phyloP scores from a whole-genome alignment of 2,329 filamentous ascomycete genomes.

The Fusarium circinatum region DNA sequence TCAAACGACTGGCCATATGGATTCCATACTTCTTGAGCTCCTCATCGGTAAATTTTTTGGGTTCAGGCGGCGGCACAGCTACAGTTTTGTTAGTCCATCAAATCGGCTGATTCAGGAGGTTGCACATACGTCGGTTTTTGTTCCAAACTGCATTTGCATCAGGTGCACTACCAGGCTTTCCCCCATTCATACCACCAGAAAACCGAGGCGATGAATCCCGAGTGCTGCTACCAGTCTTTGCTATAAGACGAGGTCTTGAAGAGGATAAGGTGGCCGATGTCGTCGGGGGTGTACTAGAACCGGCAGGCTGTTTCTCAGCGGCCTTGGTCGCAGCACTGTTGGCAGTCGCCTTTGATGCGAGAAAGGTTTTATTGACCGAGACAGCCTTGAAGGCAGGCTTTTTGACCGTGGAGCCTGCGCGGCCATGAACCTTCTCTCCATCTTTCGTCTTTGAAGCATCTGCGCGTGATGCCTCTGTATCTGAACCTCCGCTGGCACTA shows the following conservation, averaged over 20 bases:
- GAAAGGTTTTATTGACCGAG: slow-evolving; percentile 85
- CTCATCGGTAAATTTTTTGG: slow-evolving; percentile 86
- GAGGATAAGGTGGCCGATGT: slow-evolving; percentile 59
- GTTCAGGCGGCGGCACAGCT: slow-evolving; percentile 74
- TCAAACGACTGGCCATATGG: slow-evolving; percentile 81
- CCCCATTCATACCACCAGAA: slow-evolving; percentile 61
- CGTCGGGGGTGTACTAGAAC: slow-evolving; percentile 59
- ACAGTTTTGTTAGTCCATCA: slow-evolving; percentile 34
- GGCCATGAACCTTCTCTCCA: slow-evolving; percentile 68
- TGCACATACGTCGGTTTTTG: slow-evolving; percentile 79
- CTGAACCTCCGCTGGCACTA: slow-evolving; percentile 78
- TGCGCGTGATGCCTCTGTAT: slow-evolving; percentile 75
- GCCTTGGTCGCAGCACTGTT: slow-evolving; percentile 59
- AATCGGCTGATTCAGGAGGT: neutral
- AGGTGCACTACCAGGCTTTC: slow-evolving; percentile 69
- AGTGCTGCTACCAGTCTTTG: slow-evolving; percentile 74
- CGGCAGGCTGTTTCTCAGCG: slow-evolving; percentile 60
- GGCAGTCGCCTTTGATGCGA: slow-evolving; percentile 73
- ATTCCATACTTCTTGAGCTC: slow-evolving; percentile 89
- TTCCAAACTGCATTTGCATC: slow-evolving; percentile 86
- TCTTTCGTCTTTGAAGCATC: slow-evolving; percentile 65
- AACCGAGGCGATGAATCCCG: slow-evolving; percentile 62
- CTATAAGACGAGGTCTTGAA: slow-evolving; percentile 77
- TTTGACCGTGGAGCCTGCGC: slow-evolving; percentile 70
- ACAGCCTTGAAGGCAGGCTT: slow-evolving; percentile 86